Base-by-base conservation (phyloP, 192 early-diverging fungal genomes). In the Chytriomyces sp. region DNA sequence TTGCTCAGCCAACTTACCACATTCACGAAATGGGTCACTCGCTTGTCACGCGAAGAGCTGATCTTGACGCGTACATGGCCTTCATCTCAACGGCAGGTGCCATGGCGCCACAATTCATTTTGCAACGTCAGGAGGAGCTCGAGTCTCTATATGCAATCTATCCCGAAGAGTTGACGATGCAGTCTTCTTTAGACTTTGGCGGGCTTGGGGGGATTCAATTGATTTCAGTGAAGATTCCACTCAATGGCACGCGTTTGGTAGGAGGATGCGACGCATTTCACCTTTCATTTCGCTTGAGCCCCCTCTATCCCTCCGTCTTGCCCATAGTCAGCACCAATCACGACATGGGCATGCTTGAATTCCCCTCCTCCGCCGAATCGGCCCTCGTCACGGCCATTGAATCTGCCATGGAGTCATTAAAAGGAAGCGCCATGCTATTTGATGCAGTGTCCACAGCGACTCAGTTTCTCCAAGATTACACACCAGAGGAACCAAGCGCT, bases 291-390 rank as follows among this genome's bases (percentile, higher is more conserved):
- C 14, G 65, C 4, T 22, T 75, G 4, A 22, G 38, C 4, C 37
- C 64, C 17, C 1, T 30, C 4, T 75, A 75, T 54, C 74, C 74
- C 4, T 3, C 6, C 39, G n/a, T 66, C n/a, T 39, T 56, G 28
- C 57, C 65, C n/a, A 38, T 34, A 7, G 30, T 74, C 22, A 14
- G 22, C 1, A 39, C 62, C 10, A 12, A n/a, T 4, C 64, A 75
- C 3, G 57, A 59, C 3, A 75, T 75, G 74, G 65, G 65, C 2
- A 67, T 69, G 65, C 59, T 75, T 1, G 64, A 75, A 62, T 69
- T 75, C 22, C 34, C 55, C 3, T 75, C 64, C 19, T 8, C 54
- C 7, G 49, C 37, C 26, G 64, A 58, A 39, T 12, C 58, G 14
- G 39, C 39, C 6, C 34, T 75, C 3, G 7, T 69, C 2, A 59